Base-by-base conservation (phyloP, 805 yeast species). In the Kazachstania kunashirensis region DNA sequence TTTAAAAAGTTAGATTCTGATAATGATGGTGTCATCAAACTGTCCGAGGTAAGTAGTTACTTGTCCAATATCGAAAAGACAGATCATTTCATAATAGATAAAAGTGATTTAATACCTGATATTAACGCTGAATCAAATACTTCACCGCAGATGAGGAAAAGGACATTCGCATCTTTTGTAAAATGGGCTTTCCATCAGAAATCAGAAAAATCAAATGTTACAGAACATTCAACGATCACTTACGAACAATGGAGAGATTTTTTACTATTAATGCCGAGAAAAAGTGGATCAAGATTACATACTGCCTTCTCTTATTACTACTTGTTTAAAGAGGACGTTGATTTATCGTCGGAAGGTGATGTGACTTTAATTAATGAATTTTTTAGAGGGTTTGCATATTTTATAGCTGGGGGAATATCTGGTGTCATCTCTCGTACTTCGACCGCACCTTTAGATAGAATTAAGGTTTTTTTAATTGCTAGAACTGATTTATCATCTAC, bases 401-500 rank as follows among this genome's bases (percentile, higher is more conserved):
- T 92, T 53, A 62, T 88, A 24, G 95, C 96, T 2, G 98, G 98
- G 27, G 98, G 98, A 0, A 59, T 88, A 15, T 83, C 96, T 2
- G 98, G 98, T 2, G 98, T 89, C 2, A 81, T 92, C 4, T 85
- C 96, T 11, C 76, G 98, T 62, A 86, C 97, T 0, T 81, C 92
- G 49, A 92, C 98, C 0, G 98, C 97, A 0, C 98, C 98, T 9
- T 84, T 92, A 45, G 98, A 92, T 59, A 73, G 98, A 55, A 74
- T 92, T 16, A 92, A 92, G 57, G 97, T 92, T 11, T 92, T 84
- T 49, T 65, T 92, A 34, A 92, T 92, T 50, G 96, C 97, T 1
- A 73, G 95, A 57, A 79, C 95, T 1, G 94, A 82, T 55, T 61
- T 82, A 31, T 69, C 83, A 0, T 79, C 88, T 4, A 80, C 85